Conservation (phyloP, 2,329 filamentous ascomycete species). For the Hypoxylon sp. region DNA sequence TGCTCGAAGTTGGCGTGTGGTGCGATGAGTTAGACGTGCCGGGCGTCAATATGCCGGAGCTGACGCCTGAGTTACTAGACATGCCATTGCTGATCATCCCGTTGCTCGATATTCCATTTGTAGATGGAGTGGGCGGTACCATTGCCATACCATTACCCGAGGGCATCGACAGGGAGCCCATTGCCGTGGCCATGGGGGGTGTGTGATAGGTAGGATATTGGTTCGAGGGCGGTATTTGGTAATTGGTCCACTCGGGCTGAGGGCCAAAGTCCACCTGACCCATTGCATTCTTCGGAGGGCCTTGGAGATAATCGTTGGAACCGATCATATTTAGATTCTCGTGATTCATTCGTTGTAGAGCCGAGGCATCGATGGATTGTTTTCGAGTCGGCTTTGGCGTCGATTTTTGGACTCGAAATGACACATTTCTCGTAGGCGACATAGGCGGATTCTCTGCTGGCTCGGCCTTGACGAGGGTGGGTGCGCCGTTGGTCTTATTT, state of each 20-base stretch:
- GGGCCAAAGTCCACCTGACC: constrained; percentile 16
- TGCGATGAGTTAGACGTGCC: constrained; percentile 38
- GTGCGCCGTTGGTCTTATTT: constrained; percentile 29
- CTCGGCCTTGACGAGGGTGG: constrained; percentile 39
- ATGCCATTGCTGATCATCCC: constrained; percentile 35
- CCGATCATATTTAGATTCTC: constrained; percentile 61
- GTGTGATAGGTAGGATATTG: constrained; percentile 25
- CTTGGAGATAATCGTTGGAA: constrained; percentile 22
- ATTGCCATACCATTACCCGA: constrained; percentile 27
- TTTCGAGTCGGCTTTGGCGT: constrained; percentile 57
- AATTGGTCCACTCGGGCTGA: constrained; percentile 25
- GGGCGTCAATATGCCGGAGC: constrained; percentile 32
- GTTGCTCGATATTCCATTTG: constrained; percentile 34
- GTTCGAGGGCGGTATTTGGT: constrained; percentile 26
- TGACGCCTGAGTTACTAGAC: constrained; percentile 37
- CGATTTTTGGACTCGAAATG: constrained; percentile 62
- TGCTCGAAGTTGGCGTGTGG: constrained; percentile 40
- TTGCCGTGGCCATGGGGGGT: constrained; percentile 24
- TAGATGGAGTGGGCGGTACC: constrained; percentile 21
- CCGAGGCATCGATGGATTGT: constrained; percentile 62
- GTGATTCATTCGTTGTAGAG: constrained; percentile 65
- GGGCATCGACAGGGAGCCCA: constrained; percentile 29
- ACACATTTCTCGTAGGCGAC: constrained; percentile 52
- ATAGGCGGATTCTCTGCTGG: constrained; percentile 49
- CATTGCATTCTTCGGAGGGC: constrained; percentile 29